Base-by-base conservation (phyloP, 116 monocot species). In the Trichopus zeylanicus region DNA sequence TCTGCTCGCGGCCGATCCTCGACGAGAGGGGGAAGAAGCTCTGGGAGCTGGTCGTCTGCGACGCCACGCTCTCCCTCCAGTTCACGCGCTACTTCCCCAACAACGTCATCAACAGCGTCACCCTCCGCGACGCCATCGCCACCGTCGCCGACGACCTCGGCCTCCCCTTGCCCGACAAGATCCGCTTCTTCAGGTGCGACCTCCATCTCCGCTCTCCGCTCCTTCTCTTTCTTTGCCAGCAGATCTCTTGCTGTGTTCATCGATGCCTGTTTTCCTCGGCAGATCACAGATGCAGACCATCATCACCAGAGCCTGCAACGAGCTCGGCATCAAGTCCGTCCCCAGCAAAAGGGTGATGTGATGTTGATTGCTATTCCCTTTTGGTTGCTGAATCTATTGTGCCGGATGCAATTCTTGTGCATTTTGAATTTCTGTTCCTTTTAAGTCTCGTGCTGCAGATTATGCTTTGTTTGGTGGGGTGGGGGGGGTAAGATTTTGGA, bases 201-300 rank as follows among this genome's bases (percentile, higher is more conserved):
- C 9, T 18, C 20, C 16, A 5, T 31, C 30, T 5, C 13, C 18
- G 16, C 30, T 55, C 28, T 0, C 4, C 55, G 7, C 30, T 30
- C 18, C 55, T 30, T 26, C 18, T 3, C 30, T 55, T 30, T 4
- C 13, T 30, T 55, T 6, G 30, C 9, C 26, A 25, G 25, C 25
- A 3, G 15, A 8, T 11, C 24, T 26, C 26, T 10, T 9, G 6
- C 7, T 7, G 7, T 53, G 4, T 25, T 7, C 53, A 25, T 53
- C 26, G 25, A 26, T 26, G 23, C n/a, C 29, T 37, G 37, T 8
- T 11, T 37, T 56, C 38, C 10, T 68, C 48, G 47, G 53, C 32
- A 89, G 91, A 78, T 78, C 88, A 11, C 94, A 94, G 89, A 94
- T 94, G 94, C 86, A 86, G 73, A 94, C 94, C 20, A 94, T 94